A percentile compares a stretch with the other conserved stretches of the same genome.
Conservation (phyloP, 2,329 filamentous ascomycete species). For the Nannizzia gypsea region DNA sequence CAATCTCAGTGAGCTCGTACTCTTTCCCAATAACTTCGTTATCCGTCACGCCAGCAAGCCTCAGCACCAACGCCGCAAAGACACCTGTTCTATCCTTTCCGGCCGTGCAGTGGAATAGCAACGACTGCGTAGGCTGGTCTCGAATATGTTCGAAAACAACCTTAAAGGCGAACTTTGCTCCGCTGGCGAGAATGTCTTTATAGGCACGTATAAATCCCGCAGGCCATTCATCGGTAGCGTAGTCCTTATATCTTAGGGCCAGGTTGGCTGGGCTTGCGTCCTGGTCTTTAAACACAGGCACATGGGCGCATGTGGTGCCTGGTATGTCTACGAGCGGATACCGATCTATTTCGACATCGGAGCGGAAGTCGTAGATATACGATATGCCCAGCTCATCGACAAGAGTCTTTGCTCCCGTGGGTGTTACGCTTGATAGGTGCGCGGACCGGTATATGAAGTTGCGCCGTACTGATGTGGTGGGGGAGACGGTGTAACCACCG, state of each 20-base stretch:
- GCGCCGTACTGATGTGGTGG: constrained; percentile 35
- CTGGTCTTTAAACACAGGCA: constrained; percentile 52
- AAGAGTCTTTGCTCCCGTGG: constrained; percentile 43
- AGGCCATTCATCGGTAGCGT: constrained; percentile 45
- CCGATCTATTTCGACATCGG: constrained; percentile 34
- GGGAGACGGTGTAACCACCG: constrained; percentile 44
- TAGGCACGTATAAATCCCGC: constrained; percentile 57
- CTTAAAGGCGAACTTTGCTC: constrained; percentile 43
- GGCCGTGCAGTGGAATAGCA: constrained; percentile 61
- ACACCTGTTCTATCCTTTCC: constrained; percentile 70
- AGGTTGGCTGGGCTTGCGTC: constrained; percentile 56
- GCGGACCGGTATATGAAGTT: constrained; percentile 56
- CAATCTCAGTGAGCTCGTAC: constrained; percentile 20
- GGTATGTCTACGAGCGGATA: constrained; percentile 37
- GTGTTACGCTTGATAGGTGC: constrained; percentile 50
- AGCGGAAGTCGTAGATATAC: constrained; percentile 58
- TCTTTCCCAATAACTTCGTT: constrained; percentile 40
- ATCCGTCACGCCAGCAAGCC: constrained; percentile 50
- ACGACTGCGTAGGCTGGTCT: constrained; percentile 33
- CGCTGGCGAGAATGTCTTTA: constrained; percentile 56
- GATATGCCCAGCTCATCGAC: constrained; percentile 45
- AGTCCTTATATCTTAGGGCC: constrained; percentile 49
- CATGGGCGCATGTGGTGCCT: constrained; percentile 45
- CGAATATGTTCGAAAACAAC: constrained; percentile 51
- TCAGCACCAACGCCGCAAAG: constrained; percentile 53